A percentile compares a stretch with the other conserved stretches of the same genome.
Conservation (phyloP, 2,329 filamentous ascomycete genomes). For the Plectosphaerella plurivora region DNA sequence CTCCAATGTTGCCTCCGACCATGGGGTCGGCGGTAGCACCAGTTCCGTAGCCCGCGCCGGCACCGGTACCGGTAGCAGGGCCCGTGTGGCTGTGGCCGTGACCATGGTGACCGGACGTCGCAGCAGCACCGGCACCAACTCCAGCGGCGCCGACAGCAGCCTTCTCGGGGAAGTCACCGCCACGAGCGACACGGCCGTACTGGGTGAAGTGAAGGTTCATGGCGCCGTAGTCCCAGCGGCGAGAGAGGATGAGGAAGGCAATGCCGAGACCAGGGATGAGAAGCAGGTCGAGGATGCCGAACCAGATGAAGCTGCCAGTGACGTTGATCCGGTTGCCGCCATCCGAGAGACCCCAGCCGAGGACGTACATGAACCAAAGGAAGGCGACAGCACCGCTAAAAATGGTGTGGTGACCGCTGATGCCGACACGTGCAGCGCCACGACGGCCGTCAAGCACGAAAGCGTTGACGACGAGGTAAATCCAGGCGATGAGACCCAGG, state of each 20-base stretch:
- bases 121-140: not conserved
- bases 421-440: conserved; percentile 34
- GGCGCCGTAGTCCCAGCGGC: conserved; percentile 45
- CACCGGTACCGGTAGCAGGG: not conserved
- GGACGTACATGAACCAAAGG: conserved; percentile 49
- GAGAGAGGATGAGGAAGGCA: conserved; percentile 37
- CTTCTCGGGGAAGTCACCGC: conserved; percentile 44
- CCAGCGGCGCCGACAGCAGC: conserved; percentile 15
- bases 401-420: conserved; percentile 33
- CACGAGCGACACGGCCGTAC: conserved; percentile 44
- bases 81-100: not conserved
- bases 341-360: conserved; percentile 48
- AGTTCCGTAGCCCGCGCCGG: not conserved
- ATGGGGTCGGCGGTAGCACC: not conserved
- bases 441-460: conserved; percentile 28
- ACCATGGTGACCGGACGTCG: not conserved
- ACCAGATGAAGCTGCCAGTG: conserved; percentile 43
- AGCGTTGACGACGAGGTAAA: conserved; percentile 41
- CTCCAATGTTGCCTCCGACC: not conserved
- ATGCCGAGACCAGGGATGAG: conserved; percentile 38
- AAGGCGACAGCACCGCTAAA: conserved; percentile 32
- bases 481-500: conserved; percentile 43
- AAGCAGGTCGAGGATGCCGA: conserved; percentile 48
- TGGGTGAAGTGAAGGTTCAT: conserved; percentile 52
- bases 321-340: conserved; percentile 46